Percentiles rank a stretch among this genome's conserved stretches.
Evolutionary conservation across 2,329 filamentous ascomycete species (phyloP).

Genomic region (Alternaria solani): DNA sequence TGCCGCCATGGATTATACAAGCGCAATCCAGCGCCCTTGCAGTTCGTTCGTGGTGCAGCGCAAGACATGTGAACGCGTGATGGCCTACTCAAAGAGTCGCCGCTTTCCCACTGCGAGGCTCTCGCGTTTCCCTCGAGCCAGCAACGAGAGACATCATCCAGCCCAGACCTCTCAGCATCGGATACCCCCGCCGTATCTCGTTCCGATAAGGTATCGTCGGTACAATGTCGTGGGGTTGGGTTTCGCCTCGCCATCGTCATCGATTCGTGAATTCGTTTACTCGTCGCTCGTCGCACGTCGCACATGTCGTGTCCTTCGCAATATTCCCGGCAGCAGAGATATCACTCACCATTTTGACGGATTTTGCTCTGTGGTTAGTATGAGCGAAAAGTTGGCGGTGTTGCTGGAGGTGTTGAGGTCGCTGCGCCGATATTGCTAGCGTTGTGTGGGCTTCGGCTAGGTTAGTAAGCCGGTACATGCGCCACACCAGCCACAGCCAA

Average conservation of each 20-base stretch:
- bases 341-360: constrained; percentile 53
- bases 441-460: constrained; percentile 45
- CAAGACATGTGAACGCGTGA: not conserved
- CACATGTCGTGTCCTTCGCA: constrained; percentile 23
- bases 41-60: not conserved
- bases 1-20: not conserved
- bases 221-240: constrained; percentile 18
- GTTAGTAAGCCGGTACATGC: constrained; percentile 28
- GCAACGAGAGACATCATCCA: not conserved
- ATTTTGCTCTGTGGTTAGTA: constrained; percentile 48
- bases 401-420: constrained; percentile 39
- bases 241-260: constrained; percentile 34
- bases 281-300: constrained; percentile 47
- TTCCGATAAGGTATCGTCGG: constrained; percentile 1
- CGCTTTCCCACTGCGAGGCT: not conserved
- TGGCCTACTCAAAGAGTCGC: not conserved
- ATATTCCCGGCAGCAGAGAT: not conserved
- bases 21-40: not conserved
- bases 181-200: not conserved
- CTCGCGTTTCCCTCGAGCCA: not conserved
- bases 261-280: constrained; percentile 29
- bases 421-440: constrained; percentile 36
- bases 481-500: constrained; percentile 28
- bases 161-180: not conserved
- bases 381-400: constrained; percentile 47